Evolutionary conservation across 1,284 basidiomycete genomes (phyloP).

Genomic region (Fomitopsis schrenkii): DNA sequence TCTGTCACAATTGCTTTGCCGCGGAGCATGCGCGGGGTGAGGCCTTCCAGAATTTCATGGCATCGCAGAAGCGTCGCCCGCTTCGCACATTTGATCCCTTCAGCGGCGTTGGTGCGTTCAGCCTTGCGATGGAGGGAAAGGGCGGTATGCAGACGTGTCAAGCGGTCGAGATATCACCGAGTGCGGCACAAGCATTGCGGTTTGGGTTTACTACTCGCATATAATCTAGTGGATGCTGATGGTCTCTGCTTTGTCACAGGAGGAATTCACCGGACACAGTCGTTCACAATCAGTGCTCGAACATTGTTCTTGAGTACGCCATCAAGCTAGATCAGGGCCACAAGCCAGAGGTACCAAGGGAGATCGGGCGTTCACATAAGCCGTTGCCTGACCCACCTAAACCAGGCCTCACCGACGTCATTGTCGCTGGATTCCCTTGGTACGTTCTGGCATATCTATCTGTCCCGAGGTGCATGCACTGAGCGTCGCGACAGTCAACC

Average conservation of each 20-base stretch:
- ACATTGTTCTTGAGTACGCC: conserved; percentile 50
- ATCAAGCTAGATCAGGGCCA: conserved; percentile 43
- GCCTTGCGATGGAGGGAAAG: conserved; percentile 47
- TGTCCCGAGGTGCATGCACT: background rate
- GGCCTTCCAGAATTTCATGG: conserved; percentile 18
- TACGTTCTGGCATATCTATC: conserved; percentile 25
- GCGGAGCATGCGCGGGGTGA: conserved; percentile 28
- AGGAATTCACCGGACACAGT: conserved; percentile 41
- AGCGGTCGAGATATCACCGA: conserved; percentile 65
- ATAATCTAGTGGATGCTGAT: background rate
- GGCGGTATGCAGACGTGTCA: conserved; percentile 54
- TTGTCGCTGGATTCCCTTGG: conserved; percentile 75
- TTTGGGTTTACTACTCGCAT: conserved; percentile 25
- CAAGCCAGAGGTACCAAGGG: conserved; percentile 33
- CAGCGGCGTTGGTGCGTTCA: conserved; percentile 63
- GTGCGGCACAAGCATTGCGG: conserved; percentile 62
- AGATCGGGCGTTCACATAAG: conserved; percentile 21
- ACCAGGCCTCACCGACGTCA: conserved; percentile 51
- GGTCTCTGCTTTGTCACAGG: conserved; percentile 18
- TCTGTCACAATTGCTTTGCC: conserved; percentile 45
- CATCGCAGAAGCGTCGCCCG: conserved; percentile 22
- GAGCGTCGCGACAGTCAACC: conserved; percentile 28
- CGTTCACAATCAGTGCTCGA: conserved; percentile 59
- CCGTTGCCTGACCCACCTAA: conserved; percentile 41
- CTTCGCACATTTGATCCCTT: conserved; percentile 60